Percentiles rank a stretch among this genome's conserved stretches.
Conservation (phyloP, 495 filamentous ascomycete species). For the Aspergillus indologenus region DNA sequence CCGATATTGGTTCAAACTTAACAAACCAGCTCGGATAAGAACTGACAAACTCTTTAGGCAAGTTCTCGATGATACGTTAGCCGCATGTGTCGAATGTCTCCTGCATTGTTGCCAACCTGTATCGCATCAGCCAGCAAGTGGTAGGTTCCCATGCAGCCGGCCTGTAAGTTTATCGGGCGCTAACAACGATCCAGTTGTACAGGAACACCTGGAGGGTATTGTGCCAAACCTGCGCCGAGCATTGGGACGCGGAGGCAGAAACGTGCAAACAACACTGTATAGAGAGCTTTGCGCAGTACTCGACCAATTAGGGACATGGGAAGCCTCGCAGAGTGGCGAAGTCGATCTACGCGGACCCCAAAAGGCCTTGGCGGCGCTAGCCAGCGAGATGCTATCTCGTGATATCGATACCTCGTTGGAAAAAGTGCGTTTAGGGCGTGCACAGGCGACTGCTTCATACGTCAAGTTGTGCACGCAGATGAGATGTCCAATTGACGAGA, state of each 20-base stretch:
- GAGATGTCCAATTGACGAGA: constrained; percentile 25
- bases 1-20: background rate
- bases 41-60: constrained; percentile 4
- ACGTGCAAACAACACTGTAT: constrained; percentile 43
- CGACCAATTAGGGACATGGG: constrained; percentile 32
- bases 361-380: constrained; percentile 29
- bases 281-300: constrained; percentile 42
- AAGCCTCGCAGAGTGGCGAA: constrained; percentile 11
- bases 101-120: constrained; percentile 44
- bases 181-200: constrained; percentile 32
- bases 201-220: constrained; percentile 31
- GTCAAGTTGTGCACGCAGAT: constrained; percentile 31
- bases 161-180: constrained; percentile 4
- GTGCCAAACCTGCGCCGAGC: constrained; percentile 32
- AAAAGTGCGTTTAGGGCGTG: constrained; percentile 39
- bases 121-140: constrained; percentile 24
- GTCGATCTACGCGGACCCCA: constrained; percentile 25
- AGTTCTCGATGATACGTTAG: constrained; percentile 40
- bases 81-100: constrained; percentile 45
- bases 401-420: constrained; percentile 42
- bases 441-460: constrained; percentile 37
- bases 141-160: constrained; percentile 25
- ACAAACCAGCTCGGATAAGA: background rate
- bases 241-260: constrained; percentile 35
- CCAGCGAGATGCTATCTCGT: constrained; percentile 26